These are phyloP conservation scores for Nakaseomyces kungkrabaensis DNA, from an alignment of 1,139 yeast species.

Conservation along the genomic window DNA sequence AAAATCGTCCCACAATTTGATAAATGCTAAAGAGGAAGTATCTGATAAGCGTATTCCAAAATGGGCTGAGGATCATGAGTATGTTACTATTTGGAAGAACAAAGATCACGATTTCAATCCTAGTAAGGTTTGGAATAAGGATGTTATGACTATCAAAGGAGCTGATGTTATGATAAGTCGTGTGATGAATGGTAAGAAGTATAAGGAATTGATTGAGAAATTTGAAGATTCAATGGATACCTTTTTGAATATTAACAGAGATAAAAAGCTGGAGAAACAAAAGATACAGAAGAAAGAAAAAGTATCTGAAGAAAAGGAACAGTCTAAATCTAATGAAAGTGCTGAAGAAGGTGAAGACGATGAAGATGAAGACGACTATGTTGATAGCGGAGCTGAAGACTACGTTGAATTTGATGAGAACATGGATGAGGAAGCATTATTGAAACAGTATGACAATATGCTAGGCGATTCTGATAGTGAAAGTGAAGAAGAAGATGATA, in stretches of 20 bases:
- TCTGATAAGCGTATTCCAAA: slow-evolving; percentile 9
- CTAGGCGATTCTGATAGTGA: slow-evolving; percentile 51
- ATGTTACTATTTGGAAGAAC: slow-evolving; percentile 20
- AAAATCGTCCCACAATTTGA: background rate
- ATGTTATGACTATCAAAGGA: slow-evolving; percentile 36
- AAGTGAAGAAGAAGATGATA: slow-evolving; percentile 28
- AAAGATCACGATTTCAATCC: slow-evolving; percentile 35
- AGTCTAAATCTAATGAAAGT: slow-evolving; percentile 17
- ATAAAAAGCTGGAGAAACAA: slow-evolving; percentile 23
- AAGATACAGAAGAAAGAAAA: slow-evolving; percentile 1
- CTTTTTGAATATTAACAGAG: slow-evolving; percentile 47
- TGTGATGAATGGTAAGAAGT: slow-evolving; percentile 47
- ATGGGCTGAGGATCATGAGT: slow-evolving; percentile 25
- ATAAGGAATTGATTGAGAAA: slow-evolving; percentile 39
- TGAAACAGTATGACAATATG: slow-evolving; percentile 39
- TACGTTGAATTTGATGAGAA: slow-evolving; percentile 27
- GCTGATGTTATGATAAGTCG: slow-evolving; percentile 30
- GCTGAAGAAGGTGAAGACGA: slow-evolving; percentile 15
- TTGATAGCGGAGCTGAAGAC: slow-evolving; percentile 17
- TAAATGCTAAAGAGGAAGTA: slow-evolving; percentile 12
- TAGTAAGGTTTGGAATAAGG: slow-evolving; percentile 40
- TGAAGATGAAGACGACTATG: slow-evolving; percentile 17
- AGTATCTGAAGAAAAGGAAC: slow-evolving; percentile 11
- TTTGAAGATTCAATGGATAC: slow-evolving; percentile 51
- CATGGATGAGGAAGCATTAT: slow-evolving; percentile 5